Base-by-base conservation (phyloP, 2,329 filamentous ascomycete species). In the Metarhizium anisopliae region DNA sequence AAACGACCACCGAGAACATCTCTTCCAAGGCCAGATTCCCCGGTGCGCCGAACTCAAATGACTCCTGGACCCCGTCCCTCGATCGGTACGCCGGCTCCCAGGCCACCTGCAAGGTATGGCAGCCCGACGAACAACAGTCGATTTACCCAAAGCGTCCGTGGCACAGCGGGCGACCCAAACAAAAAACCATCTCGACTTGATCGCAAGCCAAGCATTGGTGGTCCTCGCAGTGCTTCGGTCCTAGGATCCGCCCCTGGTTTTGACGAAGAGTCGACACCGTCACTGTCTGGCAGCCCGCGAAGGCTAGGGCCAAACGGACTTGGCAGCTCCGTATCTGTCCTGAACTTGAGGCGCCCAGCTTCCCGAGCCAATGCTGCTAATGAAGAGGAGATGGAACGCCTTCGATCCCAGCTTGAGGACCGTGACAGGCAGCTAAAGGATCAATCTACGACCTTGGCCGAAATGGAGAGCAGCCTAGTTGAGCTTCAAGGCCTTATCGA, bases 391-490 rank as follows among this genome's bases (percentile, higher is more conserved):
- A 70, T 95, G 7, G 85, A 87, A 62, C 79, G 83, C 36, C 76
- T 99, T 32, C 85, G 83, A 58, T 74, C 78, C 43, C 83, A 93
- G 68, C 78, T 97, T 20, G 85, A 91, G 60, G 91, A 96, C 59
- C 85, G 90, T 35, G 91, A 97, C 62, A 83, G 80, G 61, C 90
- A 96, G 68, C 75, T 99, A n/a, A 87, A 86, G 63, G 94, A 96
- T 47, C 94, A 99, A 70, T 85, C 90, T 2, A 76, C 83, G 4
- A 89, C 86, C 18, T 74, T 99, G 53, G 80, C 85, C 14, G 94
- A 99, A 62, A 96, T 99, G 87, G 93, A 99, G 67, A 82, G 80
- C 58, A 93, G 86, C 59, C 75, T 96, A 50, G 84, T 84, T n/a
- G 92, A 96, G 67, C 77, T 96, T 18, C 78, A 81, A 62, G 69